Evolutionary conservation across 257 asterid species (phyloP), one percentile per base, ranked within the genome.

Genomic region (Nicotiana otophora): DNA sequence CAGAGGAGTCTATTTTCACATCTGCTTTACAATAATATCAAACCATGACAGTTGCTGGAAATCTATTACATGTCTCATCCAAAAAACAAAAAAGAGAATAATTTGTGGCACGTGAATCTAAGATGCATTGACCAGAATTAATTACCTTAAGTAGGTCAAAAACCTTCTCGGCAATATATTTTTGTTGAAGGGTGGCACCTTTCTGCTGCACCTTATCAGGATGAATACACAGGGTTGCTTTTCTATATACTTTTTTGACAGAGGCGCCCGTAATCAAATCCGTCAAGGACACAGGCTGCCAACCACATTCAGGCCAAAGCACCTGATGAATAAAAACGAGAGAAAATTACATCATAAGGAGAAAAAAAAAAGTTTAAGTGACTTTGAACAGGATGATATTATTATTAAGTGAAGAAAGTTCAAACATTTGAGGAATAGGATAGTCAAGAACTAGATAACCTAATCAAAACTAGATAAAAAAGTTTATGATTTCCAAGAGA

Each of bases 201-300:
- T 96, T 96, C 81, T 96, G 99, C 91, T 96, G 99, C 86, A 96
- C 99, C 89, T 96, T 96, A 85, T 96, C 99, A 33, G 99, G 99
- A 81, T 96, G 99, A 86, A 93, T 90, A 89, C 97, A 91, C 53
- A 93, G 92, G 58, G 97, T 93, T 46, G 97, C 96, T 87, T 93
- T 93, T 84, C 97, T 87, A 77, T 91, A 93, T 33, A 60, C 93
- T 81, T 93, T 93, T 83, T 93, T 93, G 77, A 93, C 97, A 76
- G 91, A 85, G 85, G 94, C 93, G 16, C 93, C 97, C 2, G 87
- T 87, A 48, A 93, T 91, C 87, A 93, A 85, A 87, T 93, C 97
- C 11, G 97, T 91, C 90, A 93, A 89, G 33, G 97, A 91, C 83
- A 93, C 92, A 28, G 97, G 94, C 86, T 91, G 96, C 97, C 97